Evolutionary conservation across 768 basidiomycete genomes (phyloP), one percentile per base, ranked within the genome.

Genomic region (Gloeopeniophorella convolvens): DNA sequence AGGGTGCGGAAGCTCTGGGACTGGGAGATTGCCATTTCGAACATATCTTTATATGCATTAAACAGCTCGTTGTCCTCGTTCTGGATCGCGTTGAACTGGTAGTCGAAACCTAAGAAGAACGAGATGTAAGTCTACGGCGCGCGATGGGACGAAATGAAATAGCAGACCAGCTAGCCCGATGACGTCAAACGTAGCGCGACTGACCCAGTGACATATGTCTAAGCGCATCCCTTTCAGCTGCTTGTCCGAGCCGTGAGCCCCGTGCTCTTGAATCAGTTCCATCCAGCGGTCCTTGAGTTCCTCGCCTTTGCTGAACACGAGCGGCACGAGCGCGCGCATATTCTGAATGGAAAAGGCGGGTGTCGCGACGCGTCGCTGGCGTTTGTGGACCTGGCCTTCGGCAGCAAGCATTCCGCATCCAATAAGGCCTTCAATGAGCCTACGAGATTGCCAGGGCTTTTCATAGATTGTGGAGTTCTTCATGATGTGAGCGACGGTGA

Each of bases 111-210:
- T 89, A 26, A 43, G 7, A 12, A 26, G 37, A 11, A 2, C 4
- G 31, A 4, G 24, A 16, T n/a, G 8, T 42, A 5, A 23, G 44
- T 24, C 16, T 4, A 1, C 1, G 23, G 15, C 13, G 23, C 16
- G 11, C 12, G 4, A 41, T 13, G 10, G 4, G 36, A 31, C 32
- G 12, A 24, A 33, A 39, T 49, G 20, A 7, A 62, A 27, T 15
- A 15, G 21, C 70, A 39, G 48, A 88, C 87, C 88, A 34, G 91
- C 88, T n/a, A 89, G 64, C 1, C 91, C 93, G 58, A 96, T 91
- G 36, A 94, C 83, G 64, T 95, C 93, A 60, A 96, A 87, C 0
- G 91, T 91, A 8, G 83, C 82, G 35, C 89, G 76, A 55, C 82
- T 85, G 28, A 93, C 66, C 85, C 86, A 94, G 57, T 78, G 80